Conservation (phyloP, 768 basidiomycete genomes). For the Mycena vitilis region DNA sequence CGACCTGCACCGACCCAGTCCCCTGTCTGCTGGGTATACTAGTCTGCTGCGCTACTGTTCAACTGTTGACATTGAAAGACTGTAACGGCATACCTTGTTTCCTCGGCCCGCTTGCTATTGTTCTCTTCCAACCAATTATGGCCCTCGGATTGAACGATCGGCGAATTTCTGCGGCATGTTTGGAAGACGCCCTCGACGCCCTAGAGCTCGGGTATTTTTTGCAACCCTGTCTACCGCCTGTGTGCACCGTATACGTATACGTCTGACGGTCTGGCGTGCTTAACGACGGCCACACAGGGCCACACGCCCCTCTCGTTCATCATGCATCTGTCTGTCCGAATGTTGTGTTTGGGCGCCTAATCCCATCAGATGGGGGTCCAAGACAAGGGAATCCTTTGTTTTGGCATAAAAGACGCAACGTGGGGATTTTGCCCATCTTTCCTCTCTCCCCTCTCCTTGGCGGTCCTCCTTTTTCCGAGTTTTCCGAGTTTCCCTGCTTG, state of each 20-base stretch:
- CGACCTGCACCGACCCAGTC: too few relatives aligned
- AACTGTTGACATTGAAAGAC: too few relatives aligned
- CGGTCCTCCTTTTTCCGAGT: slow-evolving; percentile 23
- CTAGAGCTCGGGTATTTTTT: too few relatives aligned
- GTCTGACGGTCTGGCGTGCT: not conserved
- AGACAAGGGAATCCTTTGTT: slow-evolving; percentile 16
- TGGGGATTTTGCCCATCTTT: not conserved
- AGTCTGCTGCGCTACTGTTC: too few relatives aligned
- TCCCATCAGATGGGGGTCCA: slow-evolving; percentile 1
- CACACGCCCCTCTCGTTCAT: not conserved
- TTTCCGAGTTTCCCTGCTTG: slow-evolving; percentile 11
- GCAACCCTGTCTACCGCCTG: too few relatives aligned
- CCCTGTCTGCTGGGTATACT: too few relatives aligned
- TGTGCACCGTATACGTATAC: too few relatives aligned
- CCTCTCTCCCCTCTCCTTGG: slow-evolving; percentile 42
- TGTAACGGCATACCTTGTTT: not conserved
- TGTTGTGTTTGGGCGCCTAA: not conserved
- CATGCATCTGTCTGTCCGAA: not conserved
- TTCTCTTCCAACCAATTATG: not conserved
- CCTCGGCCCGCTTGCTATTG: not conserved
- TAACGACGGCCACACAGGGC: not conserved
- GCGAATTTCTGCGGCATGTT: too few relatives aligned
- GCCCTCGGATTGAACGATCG: too few relatives aligned
- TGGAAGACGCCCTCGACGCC: too few relatives aligned
- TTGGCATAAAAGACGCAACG: slow-evolving; percentile 23